Conservation (phyloP, 1,284 basidiomycete species). For the Naganishia sp. region DNA sequence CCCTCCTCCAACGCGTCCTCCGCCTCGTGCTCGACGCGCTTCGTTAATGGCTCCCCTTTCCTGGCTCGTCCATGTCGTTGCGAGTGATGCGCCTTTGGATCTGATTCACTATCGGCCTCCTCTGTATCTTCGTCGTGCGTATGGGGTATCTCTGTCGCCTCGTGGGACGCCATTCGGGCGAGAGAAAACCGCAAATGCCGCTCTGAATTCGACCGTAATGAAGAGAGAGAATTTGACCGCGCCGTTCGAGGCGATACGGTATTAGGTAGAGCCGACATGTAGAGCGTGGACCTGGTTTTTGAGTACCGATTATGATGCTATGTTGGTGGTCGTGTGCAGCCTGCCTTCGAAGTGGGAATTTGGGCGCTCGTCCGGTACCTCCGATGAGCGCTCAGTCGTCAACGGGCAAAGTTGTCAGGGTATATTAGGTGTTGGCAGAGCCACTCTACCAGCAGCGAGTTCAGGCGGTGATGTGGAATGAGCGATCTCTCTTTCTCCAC, state of each 20-base stretch:
- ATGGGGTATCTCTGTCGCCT: constrained; percentile 25
- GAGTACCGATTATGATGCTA: no score
- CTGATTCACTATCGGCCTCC: not conserved
- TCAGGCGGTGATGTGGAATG: no score
- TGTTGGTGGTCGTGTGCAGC: no score
- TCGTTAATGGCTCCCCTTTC: not conserved
- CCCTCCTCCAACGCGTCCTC: constrained; percentile 20
- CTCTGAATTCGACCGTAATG: constrained; percentile 16
- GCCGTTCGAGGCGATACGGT: not conserved
- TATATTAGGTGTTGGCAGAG: no score
- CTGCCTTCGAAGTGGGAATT: no score
- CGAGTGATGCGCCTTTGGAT: not conserved
- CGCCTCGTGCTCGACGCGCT: constrained; percentile 15
- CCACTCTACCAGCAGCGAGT: no score
- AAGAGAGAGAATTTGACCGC: constrained; percentile 20
- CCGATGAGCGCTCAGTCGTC: no score
- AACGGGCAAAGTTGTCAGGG: no score
- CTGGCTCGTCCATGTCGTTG: not conserved
- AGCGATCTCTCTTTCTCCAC: no score
- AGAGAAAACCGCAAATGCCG: constrained; percentile 29
- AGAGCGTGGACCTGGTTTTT: not conserved
- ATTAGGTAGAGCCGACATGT: constrained; percentile 3
- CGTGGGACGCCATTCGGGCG: constrained; percentile 32
- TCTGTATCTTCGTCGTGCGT: constrained; percentile 20
- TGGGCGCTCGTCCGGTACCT: no score